Evolutionary conservation across 768 basidiomycete genomes (phyloP).

Genomic region (Trametes meyenii): DNA sequence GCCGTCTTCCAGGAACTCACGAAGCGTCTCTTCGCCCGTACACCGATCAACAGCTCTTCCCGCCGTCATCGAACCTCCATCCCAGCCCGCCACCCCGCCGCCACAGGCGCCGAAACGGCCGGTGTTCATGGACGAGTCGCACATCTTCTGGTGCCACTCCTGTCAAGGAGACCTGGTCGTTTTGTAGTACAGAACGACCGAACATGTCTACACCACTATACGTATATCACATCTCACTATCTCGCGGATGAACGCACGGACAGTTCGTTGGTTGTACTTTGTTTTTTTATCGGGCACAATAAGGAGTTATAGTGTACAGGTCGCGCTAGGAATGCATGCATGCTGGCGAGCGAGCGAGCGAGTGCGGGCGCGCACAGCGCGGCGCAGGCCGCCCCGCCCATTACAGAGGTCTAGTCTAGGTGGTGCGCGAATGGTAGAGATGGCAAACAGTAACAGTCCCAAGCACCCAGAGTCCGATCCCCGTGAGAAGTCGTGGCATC

Average conservation of each 20-base stretch:
- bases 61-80: slow-evolving; percentile 34
- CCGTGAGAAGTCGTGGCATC: slow-evolving; percentile 12
- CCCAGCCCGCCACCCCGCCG: slow-evolving; percentile 30
- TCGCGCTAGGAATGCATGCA: slow-evolving; percentile 17
- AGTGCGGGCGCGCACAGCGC: slow-evolving; percentile 20
- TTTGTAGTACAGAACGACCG: slow-evolving; percentile 42
- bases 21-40: slow-evolving; percentile 49
- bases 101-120: slow-evolving; percentile 43
- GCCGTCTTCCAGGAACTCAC: slow-evolving; percentile 48
- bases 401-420: slow-evolving; percentile 9
- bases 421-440: not conserved
- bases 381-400: slow-evolving; percentile 2
- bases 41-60: slow-evolving; percentile 29
- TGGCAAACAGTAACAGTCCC: slow-evolving; percentile 3
- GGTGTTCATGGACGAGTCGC: slow-evolving; percentile 85
- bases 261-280: slow-evolving; percentile 5
- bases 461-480: slow-evolving; percentile 5
- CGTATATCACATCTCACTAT: not conserved
- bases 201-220: not conserved
- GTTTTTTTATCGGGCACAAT: slow-evolving; percentile 14
- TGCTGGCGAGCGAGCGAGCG: not conserved
- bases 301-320: slow-evolving; percentile 23
- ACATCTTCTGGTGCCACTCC: slow-evolving; percentile 87
- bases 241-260: not conserved
- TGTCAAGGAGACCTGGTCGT: slow-evolving; percentile 84